Evolutionary conservation across 1,284 basidiomycete genomes (phyloP).

Genomic region (Erythrobasidium hasegawianum): DNA sequence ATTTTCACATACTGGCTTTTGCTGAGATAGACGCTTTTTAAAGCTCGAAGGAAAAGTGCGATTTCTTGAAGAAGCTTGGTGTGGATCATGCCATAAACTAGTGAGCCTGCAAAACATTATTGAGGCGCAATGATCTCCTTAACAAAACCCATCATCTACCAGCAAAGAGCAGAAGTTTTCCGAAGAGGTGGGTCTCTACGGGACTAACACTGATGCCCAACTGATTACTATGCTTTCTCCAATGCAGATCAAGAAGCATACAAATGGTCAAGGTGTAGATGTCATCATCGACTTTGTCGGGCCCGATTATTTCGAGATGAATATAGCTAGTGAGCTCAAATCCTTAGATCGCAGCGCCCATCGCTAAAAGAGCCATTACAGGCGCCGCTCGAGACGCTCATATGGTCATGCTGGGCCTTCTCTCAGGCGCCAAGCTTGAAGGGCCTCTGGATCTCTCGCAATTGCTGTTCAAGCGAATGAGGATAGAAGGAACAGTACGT

Average conservation of each 20-base stretch:
- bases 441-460: conserved; percentile 61
- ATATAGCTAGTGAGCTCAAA: conserved; percentile 66
- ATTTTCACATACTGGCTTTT: too few species aligned
- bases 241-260: conserved; percentile 55
- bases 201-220: background rate
- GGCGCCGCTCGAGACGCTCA: conserved; percentile 40
- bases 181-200: conserved; percentile 53
- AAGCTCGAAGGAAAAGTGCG: conserved; percentile 72
- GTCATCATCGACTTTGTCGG: conserved; percentile 87
- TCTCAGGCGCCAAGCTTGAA: conserved; percentile 62
- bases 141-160: too few species aligned
- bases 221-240: background rate
- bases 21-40: too few species aligned
- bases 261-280: conserved; percentile 65
- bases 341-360: conserved; percentile 74
- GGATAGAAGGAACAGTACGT: conserved; percentile 61
- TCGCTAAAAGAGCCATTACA: conserved; percentile 61
- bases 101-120: conserved; percentile 55
- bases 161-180: conserved; percentile 72
- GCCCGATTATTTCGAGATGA: conserved; percentile 74
- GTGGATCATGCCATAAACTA: conserved; percentile 53
- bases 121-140: too few species aligned
- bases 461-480: conserved; percentile 78
- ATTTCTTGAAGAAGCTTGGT: conserved; percentile 59
- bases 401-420: conserved; percentile 53